Percentiles rank a stretch among this genome's conserved stretches.
These are phyloP conservation scores for Lactifluus volemus DNA, from an alignment of 768 basidiomycete species.

Conservation along the genomic window DNA sequence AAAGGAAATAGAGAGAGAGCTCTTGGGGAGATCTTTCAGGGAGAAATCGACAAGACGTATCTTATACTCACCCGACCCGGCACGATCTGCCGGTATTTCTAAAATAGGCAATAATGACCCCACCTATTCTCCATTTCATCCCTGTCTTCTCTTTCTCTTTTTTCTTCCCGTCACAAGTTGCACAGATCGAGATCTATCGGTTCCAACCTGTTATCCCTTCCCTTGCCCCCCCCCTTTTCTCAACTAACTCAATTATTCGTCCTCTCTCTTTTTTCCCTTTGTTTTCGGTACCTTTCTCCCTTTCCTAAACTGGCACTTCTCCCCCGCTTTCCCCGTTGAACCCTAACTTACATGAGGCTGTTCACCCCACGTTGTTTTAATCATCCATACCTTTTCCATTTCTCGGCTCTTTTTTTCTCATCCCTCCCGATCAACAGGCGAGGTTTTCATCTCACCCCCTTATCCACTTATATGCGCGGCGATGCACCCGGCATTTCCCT, in stretches of 20 bases:
- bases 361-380: conserved; percentile 20
- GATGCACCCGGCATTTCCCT: conserved; percentile 15
- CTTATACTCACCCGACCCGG: conserved; percentile 11
- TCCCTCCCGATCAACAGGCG: conserved; percentile 19
- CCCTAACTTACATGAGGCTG: conserved; percentile 17
- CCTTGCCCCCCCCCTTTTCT: not conserved
- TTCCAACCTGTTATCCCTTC: not conserved
- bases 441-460: conserved; percentile 19
- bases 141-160: not conserved
- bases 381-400: conserved; percentile 20
- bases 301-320: not conserved
- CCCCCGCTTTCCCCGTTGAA: not conserved
- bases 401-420: conserved; percentile 20
- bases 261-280: not conserved
- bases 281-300: too few relatives aligned
- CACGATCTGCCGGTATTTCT: conserved; percentile 8
- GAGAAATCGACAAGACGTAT: not conserved
- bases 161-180: conserved; percentile 1
- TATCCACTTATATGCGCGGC: conserved; percentile 20
- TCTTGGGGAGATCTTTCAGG: conserved; percentile 8
- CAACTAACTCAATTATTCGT: not conserved
- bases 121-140: conserved; percentile 14
- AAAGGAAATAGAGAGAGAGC: conserved; percentile 4
- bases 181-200: conserved; percentile 9
- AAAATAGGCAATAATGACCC: conserved; percentile 18